Evolutionary conservation across 139 green algal species (phyloP).

Genomic region (Chlamydomonas sp.): DNA sequence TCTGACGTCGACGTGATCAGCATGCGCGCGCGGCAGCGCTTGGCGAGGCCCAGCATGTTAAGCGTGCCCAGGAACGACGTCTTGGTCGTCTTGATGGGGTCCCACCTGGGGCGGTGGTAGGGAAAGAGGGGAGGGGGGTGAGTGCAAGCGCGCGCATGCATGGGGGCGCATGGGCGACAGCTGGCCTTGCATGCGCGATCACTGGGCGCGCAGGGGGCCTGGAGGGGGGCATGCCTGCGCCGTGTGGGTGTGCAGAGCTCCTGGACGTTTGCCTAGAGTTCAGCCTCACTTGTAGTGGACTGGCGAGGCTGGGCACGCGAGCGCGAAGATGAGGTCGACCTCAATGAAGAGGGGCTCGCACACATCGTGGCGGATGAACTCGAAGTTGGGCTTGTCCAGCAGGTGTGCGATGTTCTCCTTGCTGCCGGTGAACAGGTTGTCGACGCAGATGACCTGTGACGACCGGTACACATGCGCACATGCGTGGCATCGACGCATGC

Average conservation of each 20-base stretch:
- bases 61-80: constrained; percentile 95
- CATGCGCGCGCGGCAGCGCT: constrained; percentile 87
- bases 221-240: too few species aligned
- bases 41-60: constrained; percentile 99
- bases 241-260: too few species aligned
- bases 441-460: constrained; percentile 88
- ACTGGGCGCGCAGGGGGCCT: too few species aligned
- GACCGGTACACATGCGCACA: background rate
- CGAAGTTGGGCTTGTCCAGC: constrained; percentile 87
- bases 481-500: background rate
- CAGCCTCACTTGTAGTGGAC: constrained; percentile 95
- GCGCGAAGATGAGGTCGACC: constrained; percentile 97
- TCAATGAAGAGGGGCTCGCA: constrained; percentile 92
- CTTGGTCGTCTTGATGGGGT: constrained; percentile 98
- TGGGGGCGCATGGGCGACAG: too few species aligned
- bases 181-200: too few species aligned
- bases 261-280: too few species aligned
- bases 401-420: constrained; percentile 93
- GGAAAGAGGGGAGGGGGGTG: background rate
- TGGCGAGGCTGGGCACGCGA: constrained; percentile 96
- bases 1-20: constrained; percentile 89
- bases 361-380: constrained; percentile 96
- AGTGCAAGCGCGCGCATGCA: too few species aligned
- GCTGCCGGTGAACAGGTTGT: constrained; percentile 98
- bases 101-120: constrained; percentile 70